Percentiles rank a stretch among this genome's conserved stretches.
phyloP scores from a whole-genome alignment of 805 yeast species.

The Candida tallmaniae region DNA sequence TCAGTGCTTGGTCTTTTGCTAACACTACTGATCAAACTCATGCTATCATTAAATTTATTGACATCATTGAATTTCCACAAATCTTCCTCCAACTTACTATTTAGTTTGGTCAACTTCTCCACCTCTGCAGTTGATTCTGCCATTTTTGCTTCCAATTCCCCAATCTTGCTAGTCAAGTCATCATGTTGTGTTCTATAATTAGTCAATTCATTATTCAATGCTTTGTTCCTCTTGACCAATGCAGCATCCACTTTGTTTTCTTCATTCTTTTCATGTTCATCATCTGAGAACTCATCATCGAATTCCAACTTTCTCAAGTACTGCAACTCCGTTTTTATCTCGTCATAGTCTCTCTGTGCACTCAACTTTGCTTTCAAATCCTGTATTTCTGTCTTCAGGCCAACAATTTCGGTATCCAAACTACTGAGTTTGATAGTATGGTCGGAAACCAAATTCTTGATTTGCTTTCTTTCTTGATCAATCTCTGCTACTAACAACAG shows the following conservation, averaged over 20 bases:
- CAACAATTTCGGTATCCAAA: constrained; percentile 42
- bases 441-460: constrained; percentile 18
- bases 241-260: constrained; percentile 48
- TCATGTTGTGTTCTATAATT: constrained; percentile 58
- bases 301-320: constrained; percentile 73
- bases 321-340: constrained; percentile 69
- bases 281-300: constrained; percentile 44
- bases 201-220: constrained; percentile 65
- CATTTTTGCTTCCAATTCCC: constrained; percentile 35
- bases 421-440: constrained; percentile 31
- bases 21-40: constrained; percentile 62
- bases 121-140: constrained; percentile 33
- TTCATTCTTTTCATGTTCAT: constrained; percentile 41
- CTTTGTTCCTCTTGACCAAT: constrained; percentile 65
- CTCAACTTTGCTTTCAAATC: constrained; percentile 46
- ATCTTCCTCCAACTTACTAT: constrained; percentile 70
- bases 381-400: constrained; percentile 47
- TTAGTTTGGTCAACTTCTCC: constrained; percentile 40
- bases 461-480: constrained; percentile 42
- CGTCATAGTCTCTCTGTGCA: constrained; percentile 68
- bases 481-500: constrained; percentile 55
- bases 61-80: constrained; percentile 52
- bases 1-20: constrained; percentile 12
- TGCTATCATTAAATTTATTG: constrained; percentile 48
- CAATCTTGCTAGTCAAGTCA: constrained; percentile 37